A percentile compares a stretch with the other conserved stretches of the same genome.
Conservation (phyloP, 306 rosid species). For the Fragaria ananassa region DNA sequence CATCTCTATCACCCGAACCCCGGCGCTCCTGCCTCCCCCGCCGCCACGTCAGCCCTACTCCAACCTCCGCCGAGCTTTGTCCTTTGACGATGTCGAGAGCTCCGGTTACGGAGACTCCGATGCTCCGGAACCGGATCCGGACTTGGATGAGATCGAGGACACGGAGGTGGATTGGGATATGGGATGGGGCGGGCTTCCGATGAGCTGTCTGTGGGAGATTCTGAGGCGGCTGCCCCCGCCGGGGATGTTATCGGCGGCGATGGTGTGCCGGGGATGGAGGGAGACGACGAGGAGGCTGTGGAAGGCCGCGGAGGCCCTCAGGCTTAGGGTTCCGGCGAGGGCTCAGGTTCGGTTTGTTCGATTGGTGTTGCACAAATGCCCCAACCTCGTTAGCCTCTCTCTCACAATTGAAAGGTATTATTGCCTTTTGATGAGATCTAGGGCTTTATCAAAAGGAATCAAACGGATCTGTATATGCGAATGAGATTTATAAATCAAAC, state of each 20-base stretch:
- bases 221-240: slow-evolving; percentile 75
- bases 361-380: slow-evolving; percentile 80
- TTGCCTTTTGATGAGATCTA: slow-evolving; percentile 44
- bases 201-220: slow-evolving; percentile 65
- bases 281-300: slow-evolving; percentile 65
- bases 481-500: slow-evolving; percentile 10
- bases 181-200: slow-evolving; percentile 56
- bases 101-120: slow-evolving; percentile 25
- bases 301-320: slow-evolving; percentile 80
- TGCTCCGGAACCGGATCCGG: slow-evolving; percentile 18
- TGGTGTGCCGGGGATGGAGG: slow-evolving; percentile 84
- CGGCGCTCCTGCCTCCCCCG: slow-evolving; percentile 23
- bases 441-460: slow-evolving; percentile 14
- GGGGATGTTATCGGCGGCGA: slow-evolving; percentile 68
- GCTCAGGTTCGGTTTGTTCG: slow-evolving; percentile 77
- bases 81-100: slow-evolving; percentile 62
- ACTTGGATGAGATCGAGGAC: slow-evolving; percentile 17
- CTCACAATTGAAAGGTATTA: slow-evolving; percentile 86
- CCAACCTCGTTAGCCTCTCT: slow-evolving; percentile 69
- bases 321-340: slow-evolving; percentile 62
- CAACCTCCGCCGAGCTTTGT: slow-evolving; percentile 72
- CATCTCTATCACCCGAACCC: slow-evolving; percentile 33
- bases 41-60: slow-evolving; percentile 36
- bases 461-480: slow-evolving; percentile 16
- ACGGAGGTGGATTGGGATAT: slow-evolving; percentile 29